Base-by-base conservation (phyloP, 2,329 filamentous ascomycete species). In the Monilinia aucupariae region DNA sequence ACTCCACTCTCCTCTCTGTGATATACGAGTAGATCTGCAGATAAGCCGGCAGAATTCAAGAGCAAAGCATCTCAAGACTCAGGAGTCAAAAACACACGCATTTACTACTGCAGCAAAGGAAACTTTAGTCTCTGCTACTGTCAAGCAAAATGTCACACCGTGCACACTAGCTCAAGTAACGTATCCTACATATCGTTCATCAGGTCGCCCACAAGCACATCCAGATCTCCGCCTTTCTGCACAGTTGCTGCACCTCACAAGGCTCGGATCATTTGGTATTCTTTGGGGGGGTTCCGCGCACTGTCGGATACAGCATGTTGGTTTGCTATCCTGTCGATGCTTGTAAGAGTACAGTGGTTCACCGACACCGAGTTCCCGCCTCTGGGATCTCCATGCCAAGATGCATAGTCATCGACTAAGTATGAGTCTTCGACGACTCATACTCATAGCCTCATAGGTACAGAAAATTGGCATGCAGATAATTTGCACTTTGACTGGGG, bases 161-260 rank as follows among this genome's bases (percentile, higher is more conserved):
- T 43, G 27, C 27, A 10, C 25, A 4, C 17, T 30, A 20, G 4
- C 25, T 17, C n/a, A 50, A 32, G 48, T 50, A 50, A 50, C 48
- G 48, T 45, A 45, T 45, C 43, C 43, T 45, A 20, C 43, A n/a
- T 50, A 2, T 55, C 37, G 53, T 55, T 55, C 53, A n/a, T 55
- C 25, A 32, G 53, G 39, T 39, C n/a, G 53, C 53, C 58, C 58
- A 34, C 34, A 41, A 10, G 15, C 32, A 51, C 27, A 60, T 22
- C 17, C 2, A 41, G 58, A 61, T 61, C 58, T 61, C 58, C 58
- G 48, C 58, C 58, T 61, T 61, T 61, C 58, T 61, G 58, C 58
- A 61, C 58, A 37, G 25, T 5, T n/a, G 17, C 56, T 59, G 56
- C 56, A 59, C 22, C 32, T 61, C 58, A 32, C 37, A 61, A 43